Percentiles rank a stretch among this genome's conserved stretches.
phyloP scores from a whole-genome alignment of 2,329 filamentous ascomycete species.

The Colletotrichum chrysophilum region DNA sequence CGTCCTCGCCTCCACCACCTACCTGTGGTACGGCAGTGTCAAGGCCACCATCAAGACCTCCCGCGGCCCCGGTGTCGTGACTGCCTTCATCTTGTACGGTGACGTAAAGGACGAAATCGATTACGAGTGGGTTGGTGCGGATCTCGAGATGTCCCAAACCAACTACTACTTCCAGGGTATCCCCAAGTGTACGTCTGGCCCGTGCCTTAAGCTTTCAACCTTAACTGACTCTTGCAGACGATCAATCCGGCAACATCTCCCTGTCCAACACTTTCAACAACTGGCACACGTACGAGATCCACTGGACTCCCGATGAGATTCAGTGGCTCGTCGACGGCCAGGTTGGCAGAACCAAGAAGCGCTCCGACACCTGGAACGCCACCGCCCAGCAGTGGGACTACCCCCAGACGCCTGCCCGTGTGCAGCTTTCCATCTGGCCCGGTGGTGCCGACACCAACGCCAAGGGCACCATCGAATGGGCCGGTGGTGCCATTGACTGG shows the following conservation, averaged over 20 bases:
- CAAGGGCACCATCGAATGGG: conserved; percentile 87
- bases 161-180: conserved; percentile 98
- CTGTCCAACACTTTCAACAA: conserved; percentile 74
- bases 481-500: conserved; percentile 91
- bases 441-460: conserved; percentile 82
- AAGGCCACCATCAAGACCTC: conserved; percentile 85
- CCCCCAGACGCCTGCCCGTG: conserved; percentile 88
- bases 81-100: conserved; percentile 92
- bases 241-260: conserved; percentile 75
- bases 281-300: conserved; percentile 89
- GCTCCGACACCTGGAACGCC: conserved; percentile 83
- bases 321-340: conserved; percentile 88
- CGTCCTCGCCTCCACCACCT: conserved; percentile 80
- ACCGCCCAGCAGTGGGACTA: conserved; percentile 83
- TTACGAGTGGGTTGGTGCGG: conserved; percentile 89
- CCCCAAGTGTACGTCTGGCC: conserved; percentile 73
- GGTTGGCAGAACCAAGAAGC: conserved; percentile 75
- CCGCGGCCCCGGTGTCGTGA: conserved; percentile 88
- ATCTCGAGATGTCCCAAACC: conserved; percentile 80
- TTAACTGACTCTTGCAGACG: conserved; percentile 56
- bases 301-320: conserved; percentile 87
- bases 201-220: conserved; percentile 16
- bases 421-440: conserved; percentile 96
- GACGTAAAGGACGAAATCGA: conserved; percentile 99
- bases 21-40: conserved; percentile 97